These are phyloP conservation scores for Tothia fuscella DNA, from an alignment of 2,329 filamentous ascomycete genomes.

Conservation along the genomic window DNA sequence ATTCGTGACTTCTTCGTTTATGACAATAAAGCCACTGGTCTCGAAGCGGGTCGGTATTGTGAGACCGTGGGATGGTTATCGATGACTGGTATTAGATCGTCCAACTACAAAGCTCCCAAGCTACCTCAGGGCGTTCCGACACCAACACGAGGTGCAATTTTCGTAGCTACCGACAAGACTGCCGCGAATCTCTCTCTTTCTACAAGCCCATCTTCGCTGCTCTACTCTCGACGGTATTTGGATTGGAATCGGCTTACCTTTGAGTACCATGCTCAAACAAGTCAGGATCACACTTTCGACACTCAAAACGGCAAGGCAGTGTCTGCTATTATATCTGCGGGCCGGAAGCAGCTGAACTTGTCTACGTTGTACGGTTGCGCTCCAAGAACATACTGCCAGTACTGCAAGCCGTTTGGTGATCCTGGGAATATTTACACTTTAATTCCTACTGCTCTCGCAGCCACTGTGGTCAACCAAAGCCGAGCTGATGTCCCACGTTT, in stretches of 20 bases:
- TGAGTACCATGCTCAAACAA: slow-evolving; percentile 46
- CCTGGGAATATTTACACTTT: slow-evolving; percentile 44
- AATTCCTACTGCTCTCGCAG: slow-evolving; percentile 38
- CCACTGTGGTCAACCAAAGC: slow-evolving; percentile 40
- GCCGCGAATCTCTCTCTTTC: slow-evolving; percentile 23
- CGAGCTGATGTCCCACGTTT: slow-evolving; percentile 41
- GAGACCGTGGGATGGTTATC: slow-evolving; percentile 57
- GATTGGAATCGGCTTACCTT: slow-evolving; percentile 60
- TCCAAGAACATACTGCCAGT: slow-evolving; percentile 47
- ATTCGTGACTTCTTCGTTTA: slow-evolving; percentile 54
- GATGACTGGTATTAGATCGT: slow-evolving; percentile 45
- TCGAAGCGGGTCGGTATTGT: slow-evolving; percentile 42
- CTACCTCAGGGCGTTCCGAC: slow-evolving; percentile 31
- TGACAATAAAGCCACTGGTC: slow-evolving; percentile 47
- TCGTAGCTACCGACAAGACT: slow-evolving; percentile 23
- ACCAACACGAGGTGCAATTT: slow-evolving; percentile 27
- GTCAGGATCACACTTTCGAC: slow-evolving; percentile 37
- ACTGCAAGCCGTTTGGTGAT: slow-evolving; percentile 41
- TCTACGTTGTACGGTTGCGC: slow-evolving; percentile 48
- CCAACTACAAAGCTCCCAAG: slow-evolving; percentile 32
- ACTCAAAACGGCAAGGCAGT: slow-evolving; percentile 35
- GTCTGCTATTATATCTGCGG: slow-evolving; percentile 38
- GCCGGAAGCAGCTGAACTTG: slow-evolving; percentile 43
- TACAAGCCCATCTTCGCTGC: slow-evolving; percentile 22
- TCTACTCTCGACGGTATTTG: slow-evolving; percentile 49